Conservation (phyloP, 2,329 filamentous ascomycete genomes). For the Arthrobotrys entomopaga region DNA sequence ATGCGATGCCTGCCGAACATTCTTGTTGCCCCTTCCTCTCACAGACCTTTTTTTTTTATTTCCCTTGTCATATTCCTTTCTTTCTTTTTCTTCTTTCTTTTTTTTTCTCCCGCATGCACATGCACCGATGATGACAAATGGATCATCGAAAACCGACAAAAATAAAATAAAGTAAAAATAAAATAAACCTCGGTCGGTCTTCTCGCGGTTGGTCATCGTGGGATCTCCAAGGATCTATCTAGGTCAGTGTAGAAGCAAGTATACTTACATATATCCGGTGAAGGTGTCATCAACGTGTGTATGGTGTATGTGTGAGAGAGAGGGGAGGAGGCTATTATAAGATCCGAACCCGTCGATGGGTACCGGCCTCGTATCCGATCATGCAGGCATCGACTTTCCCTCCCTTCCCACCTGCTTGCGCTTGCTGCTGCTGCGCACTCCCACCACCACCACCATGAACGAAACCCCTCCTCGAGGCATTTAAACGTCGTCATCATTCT, state of each 20-base stretch:
- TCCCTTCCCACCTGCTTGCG: neutral
- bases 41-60: conserved; percentile 11
- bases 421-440: neutral
- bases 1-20: neutral
- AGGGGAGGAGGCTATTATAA: conserved; percentile 30
- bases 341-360: conserved; percentile 34
- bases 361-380: conserved; percentile 19
- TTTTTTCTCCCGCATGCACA: conserved; percentile 53
- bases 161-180: too few species aligned
- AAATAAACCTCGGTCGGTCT: conserved; percentile 3
- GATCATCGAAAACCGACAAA: conserved; percentile 48
- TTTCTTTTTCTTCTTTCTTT: conserved; percentile 46
- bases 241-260: neutral
- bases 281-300: conserved; percentile 6
- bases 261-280: neutral
- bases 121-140: conserved; percentile 56
- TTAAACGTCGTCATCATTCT: conserved; percentile 39
- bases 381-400: conserved; percentile 14
- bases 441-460: neutral
- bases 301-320: too few species aligned
- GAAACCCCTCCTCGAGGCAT: conserved; percentile 34
- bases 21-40: conserved; percentile 25
- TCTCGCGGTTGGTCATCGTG: conserved; percentile 5
- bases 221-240: neutral
- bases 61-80: conserved; percentile 4